These are phyloP conservation scores for Verticillium isaacii DNA, from an alignment of 2,329 filamentous ascomycete species.

Conservation along the genomic window DNA sequence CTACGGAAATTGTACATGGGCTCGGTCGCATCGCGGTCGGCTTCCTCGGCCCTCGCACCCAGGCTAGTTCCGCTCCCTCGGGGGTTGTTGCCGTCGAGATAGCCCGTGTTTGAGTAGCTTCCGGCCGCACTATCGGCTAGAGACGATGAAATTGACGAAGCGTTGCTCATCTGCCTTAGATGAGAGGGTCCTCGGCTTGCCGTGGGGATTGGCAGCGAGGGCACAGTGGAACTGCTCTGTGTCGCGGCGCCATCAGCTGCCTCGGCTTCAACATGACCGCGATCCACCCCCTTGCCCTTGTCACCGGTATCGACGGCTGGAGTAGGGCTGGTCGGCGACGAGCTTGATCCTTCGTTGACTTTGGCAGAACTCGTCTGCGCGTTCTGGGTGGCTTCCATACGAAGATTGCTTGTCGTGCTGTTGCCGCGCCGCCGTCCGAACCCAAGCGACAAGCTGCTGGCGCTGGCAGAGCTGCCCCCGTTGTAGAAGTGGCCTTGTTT, in stretches of 20 bases:
- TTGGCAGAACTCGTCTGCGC: slow-evolving; percentile 17
- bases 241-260: slow-evolving; percentile 4
- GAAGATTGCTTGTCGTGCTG: slow-evolving; percentile 54
- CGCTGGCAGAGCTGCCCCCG: slow-evolving; percentile 48
- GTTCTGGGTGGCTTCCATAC: slow-evolving; percentile 49
- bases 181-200: slow-evolving; percentile 61
- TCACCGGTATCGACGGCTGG: slow-evolving; percentile 30
- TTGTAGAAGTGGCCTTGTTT: slow-evolving; percentile 29
- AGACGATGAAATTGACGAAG: slow-evolving; percentile 79
- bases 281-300: slow-evolving; percentile 70
- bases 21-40: slow-evolving; percentile 56
- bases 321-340: slow-evolving; percentile 20
- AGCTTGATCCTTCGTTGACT: slow-evolving; percentile 12
- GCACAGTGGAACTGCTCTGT: slow-evolving; percentile 23
- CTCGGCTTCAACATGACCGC: slow-evolving; percentile 24
- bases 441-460: slow-evolving; percentile 60
- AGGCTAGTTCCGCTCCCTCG: slow-evolving; percentile 51
- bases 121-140: slow-evolving; percentile 60
- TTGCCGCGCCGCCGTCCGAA: slow-evolving; percentile 55
- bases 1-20: slow-evolving; percentile 91
- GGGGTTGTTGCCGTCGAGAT: slow-evolving; percentile 38
- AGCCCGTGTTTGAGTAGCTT: slow-evolving; percentile 38
- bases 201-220: slow-evolving; percentile 40
- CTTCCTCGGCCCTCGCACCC: slow-evolving; percentile 39
- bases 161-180: slow-evolving; percentile 78